A percentile compares a stretch with the other conserved stretches of the same genome.
Conservation (phyloP, 179 eudicot genomes). For the Actinidia chinensis region DNA sequence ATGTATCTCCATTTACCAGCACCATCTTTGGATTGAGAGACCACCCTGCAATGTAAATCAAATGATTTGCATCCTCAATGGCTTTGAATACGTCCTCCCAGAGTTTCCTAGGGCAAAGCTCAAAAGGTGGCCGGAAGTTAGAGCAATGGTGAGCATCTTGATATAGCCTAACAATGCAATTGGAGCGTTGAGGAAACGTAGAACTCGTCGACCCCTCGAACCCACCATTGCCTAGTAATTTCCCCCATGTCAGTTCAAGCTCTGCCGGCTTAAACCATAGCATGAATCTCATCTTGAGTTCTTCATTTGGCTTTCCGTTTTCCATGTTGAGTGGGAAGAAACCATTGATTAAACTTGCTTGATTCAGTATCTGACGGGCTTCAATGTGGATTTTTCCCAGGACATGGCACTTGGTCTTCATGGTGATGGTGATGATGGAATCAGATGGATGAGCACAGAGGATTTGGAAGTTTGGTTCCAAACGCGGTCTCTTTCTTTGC, state of each 20-base stretch:
- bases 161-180: slow-evolving; percentile 65
- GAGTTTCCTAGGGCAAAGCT: slow-evolving; percentile 47
- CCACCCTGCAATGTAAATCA: too few species aligned
- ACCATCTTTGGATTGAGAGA: too few species aligned
- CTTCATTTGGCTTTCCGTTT: slow-evolving; percentile 46
- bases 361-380: slow-evolving; percentile 51
- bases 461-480: slow-evolving; percentile 96
- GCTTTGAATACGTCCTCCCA: slow-evolving; percentile 33
- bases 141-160: slow-evolving; percentile 83
- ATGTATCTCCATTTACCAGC: too few species aligned
- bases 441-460: slow-evolving; percentile 79
- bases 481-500: slow-evolving; percentile 47
- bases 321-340: slow-evolving; percentile 58
- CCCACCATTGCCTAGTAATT: slow-evolving; percentile 39
- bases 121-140: slow-evolving; percentile 52
- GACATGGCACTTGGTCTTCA: slow-evolving; percentile 59
- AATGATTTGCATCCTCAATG: too few species aligned
- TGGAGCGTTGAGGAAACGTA: slow-evolving; percentile 69
- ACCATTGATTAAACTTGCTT: slow-evolving; percentile 65
- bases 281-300: slow-evolving; percentile 59
- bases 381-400: slow-evolving; percentile 61
- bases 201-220: slow-evolving; percentile 65
- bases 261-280: slow-evolving; percentile 90
- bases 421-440: slow-evolving; percentile 62
- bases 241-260: slow-evolving; percentile 66